These are phyloP conservation scores for Dissoconium aciculare DNA, from an alignment of 2,329 filamentous ascomycete species.

Conservation along the genomic window DNA sequence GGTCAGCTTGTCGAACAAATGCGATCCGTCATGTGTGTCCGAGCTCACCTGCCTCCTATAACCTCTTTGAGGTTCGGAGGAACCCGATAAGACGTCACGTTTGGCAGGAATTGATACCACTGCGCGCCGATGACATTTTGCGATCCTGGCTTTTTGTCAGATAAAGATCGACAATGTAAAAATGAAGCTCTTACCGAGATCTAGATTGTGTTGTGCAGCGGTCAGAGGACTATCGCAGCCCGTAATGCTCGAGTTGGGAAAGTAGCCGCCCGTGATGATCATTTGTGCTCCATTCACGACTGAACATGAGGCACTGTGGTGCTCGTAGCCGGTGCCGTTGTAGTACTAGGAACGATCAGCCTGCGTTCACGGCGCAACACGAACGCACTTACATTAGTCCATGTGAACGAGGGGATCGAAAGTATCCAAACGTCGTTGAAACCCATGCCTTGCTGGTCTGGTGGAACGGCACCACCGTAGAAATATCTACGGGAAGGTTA, in stretches of 20 bases:
- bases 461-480: conserved; percentile 39
- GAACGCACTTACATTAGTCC: conserved; percentile 30
- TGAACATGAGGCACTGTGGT: conserved; percentile 45
- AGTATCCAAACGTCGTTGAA: conserved; percentile 50
- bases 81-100: conserved; percentile 35
- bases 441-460: conserved; percentile 29
- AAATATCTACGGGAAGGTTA: conserved; percentile 47
- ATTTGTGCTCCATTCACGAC: conserved; percentile 44
- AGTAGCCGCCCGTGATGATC: conserved; percentile 47
- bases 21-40: no score
- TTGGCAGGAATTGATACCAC: conserved; percentile 35
- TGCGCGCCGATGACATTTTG: conserved; percentile 29
- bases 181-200: conserved; percentile 27
- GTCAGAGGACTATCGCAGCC: conserved; percentile 33
- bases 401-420: conserved; percentile 47
- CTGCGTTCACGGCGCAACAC: neutral
- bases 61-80: conserved; percentile 33
- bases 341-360: conserved; percentile 34
- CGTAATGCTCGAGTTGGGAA: conserved; percentile 36
- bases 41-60: conserved; percentile 33
- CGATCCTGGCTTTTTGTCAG: no score
- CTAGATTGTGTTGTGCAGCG: conserved; percentile 38
- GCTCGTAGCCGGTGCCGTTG: conserved; percentile 30
- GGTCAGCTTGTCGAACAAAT: conserved; percentile 2
- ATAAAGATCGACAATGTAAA: no score